phyloP scores from a whole-genome alignment of 2,329 filamentous ascomycete species.

The Ophiostoma himal-ulmi region DNA sequence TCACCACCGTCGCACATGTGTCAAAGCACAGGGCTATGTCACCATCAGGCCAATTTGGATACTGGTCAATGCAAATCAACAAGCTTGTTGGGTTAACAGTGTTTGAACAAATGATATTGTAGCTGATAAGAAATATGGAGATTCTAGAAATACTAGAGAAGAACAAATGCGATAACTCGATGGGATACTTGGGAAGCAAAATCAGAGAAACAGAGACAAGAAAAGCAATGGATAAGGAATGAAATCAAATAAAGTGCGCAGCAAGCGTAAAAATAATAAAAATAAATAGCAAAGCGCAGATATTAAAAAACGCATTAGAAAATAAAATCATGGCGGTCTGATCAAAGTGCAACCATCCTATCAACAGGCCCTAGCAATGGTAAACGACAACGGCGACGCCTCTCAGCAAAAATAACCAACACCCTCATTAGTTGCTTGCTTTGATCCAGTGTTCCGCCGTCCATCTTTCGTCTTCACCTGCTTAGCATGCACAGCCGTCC shows the following conservation, averaged over 20 bases:
- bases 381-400: background rate
- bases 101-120: background rate
- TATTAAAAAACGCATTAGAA: background rate
- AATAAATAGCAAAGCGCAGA: background rate
- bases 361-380: background rate
- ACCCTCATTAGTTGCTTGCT: background rate
- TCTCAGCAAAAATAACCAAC: background rate
- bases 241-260: background rate
- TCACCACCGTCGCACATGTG: background rate
- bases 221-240: background rate
- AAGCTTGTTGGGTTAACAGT: too few relatives aligned
- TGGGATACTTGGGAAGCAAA: background rate
- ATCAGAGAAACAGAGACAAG: background rate
- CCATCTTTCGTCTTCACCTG: too few relatives aligned
- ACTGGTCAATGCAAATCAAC: too few relatives aligned
- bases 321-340: background rate
- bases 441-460: too few relatives aligned
- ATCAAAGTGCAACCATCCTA: background rate
- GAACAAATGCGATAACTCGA: background rate
- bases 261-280: background rate
- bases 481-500: conserved; percentile 83
- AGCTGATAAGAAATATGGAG: background rate
- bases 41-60: background rate
- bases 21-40: background rate
- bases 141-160: too few relatives aligned